A percentile compares a stretch with the other conserved stretches of the same genome.
These are phyloP conservation scores for Huntiella omanensis DNA, from an alignment of 2,329 filamentous ascomycete species.

Conservation along the genomic window DNA sequence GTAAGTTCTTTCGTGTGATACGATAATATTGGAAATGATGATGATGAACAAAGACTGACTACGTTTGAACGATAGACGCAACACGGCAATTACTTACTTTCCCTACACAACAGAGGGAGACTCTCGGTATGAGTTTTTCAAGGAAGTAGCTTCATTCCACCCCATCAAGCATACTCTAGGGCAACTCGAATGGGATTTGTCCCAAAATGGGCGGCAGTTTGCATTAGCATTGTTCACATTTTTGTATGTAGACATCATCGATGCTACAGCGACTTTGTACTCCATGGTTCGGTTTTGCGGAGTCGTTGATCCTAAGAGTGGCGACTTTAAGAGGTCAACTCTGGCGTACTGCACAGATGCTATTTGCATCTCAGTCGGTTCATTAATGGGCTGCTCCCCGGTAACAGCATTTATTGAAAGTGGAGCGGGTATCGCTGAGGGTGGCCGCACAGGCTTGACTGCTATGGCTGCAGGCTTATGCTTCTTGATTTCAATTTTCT, in stretches of 20 bases:
- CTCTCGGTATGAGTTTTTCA: slow-evolving; percentile 51
- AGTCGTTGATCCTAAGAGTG: slow-evolving; percentile 60
- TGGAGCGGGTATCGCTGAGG: slow-evolving; percentile 78
- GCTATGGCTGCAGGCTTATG: slow-evolving; percentile 60
- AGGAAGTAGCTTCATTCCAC: slow-evolving; percentile 51
- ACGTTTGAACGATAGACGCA: slow-evolving; percentile 25
- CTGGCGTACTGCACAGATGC: slow-evolving; percentile 74
- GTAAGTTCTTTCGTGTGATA: slow-evolving; percentile 21
- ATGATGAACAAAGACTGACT: slow-evolving; percentile 1
- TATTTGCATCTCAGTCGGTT: slow-evolving; percentile 57
- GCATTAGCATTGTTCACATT: slow-evolving; percentile 54
- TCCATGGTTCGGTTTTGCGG: slow-evolving; percentile 75
- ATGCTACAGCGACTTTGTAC: slow-evolving; percentile 72
- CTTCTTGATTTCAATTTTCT: slow-evolving; percentile 78
- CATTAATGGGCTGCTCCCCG: slow-evolving; percentile 58
- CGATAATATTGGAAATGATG: neutral
- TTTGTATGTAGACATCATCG: slow-evolving; percentile 77
- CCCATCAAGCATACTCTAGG: slow-evolving; percentile 45
- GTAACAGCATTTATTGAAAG: slow-evolving; percentile 79
- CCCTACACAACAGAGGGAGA: slow-evolving; percentile 46
- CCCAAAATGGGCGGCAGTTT: slow-evolving; percentile 38
- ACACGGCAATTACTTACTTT: slow-evolving; percentile 55
- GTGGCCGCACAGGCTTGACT: slow-evolving; percentile 69
- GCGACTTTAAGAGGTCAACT: slow-evolving; percentile 74
- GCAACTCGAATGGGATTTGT: slow-evolving; percentile 47